Percentiles rank a stretch among this genome's conserved stretches.
These are phyloP conservation scores for Penicillium steckii DNA, from an alignment of 495 filamentous ascomycete species.

Conservation along the genomic window DNA sequence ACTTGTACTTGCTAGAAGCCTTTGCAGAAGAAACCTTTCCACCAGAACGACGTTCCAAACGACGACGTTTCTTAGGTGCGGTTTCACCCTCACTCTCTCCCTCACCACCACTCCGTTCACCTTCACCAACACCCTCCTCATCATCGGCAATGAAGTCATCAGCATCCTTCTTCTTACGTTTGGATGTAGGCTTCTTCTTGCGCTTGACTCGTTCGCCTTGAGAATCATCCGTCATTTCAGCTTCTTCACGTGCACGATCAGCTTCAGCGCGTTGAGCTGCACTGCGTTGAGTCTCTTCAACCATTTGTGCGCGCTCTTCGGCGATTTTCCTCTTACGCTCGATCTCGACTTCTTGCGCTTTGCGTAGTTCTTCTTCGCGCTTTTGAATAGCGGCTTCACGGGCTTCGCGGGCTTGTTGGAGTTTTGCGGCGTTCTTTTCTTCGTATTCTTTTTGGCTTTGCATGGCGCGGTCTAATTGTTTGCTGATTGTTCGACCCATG, in stretches of 20 bases:
- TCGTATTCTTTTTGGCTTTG: conserved; percentile 89
- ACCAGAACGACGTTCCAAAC: conserved; percentile 53
- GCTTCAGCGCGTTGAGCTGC: conserved; percentile 71
- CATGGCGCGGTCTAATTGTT: conserved; percentile 81
- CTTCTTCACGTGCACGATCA: conserved; percentile 64
- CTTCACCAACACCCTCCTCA: conserved; percentile 15
- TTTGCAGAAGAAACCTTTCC: conserved; percentile 42
- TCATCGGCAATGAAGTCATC: conserved; percentile 29
- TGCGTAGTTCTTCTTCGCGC: conserved; percentile 69
- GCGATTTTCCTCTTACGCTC: conserved; percentile 75
- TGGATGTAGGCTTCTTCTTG: conserved; percentile 57
- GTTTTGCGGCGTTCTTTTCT: conserved; percentile 82
- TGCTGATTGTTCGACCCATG: conserved; percentile 93
- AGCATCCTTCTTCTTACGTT: conserved; percentile 66
- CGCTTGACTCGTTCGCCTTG: conserved; percentile 76
- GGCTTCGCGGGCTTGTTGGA: conserved; percentile 68
- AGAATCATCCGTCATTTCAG: conserved; percentile 69
- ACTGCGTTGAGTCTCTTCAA: conserved; percentile 69
- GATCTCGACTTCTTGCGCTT: conserved; percentile 61
- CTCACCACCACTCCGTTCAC: conserved; percentile 18
- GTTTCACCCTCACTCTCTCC: conserved; percentile 32
- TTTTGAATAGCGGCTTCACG: conserved; percentile 74
- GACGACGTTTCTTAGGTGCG: conserved; percentile 51
- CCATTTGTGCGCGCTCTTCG: conserved; percentile 76
- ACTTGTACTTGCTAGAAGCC: conserved; percentile 68